Percentiles rank a stretch among this genome's conserved stretches.
phyloP scores from a whole-genome alignment of 2,329 filamentous ascomycete genomes.

The Neonectria neomacrospora region DNA sequence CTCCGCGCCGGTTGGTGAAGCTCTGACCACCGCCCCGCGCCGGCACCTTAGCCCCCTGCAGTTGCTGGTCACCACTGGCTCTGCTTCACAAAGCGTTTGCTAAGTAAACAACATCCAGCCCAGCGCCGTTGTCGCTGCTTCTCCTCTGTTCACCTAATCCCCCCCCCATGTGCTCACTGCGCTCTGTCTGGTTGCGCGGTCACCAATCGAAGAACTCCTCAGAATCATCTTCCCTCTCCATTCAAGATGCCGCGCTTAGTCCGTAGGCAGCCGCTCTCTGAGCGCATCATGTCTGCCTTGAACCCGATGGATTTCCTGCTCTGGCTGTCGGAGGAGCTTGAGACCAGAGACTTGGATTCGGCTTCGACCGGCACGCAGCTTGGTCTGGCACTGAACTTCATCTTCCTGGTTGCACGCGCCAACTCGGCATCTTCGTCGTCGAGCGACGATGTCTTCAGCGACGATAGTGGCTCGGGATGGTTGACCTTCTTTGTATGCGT shows the following conservation, averaged over 20 bases:
- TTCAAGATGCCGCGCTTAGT: constrained; percentile 78
- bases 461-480: constrained; percentile 74
- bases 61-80: constrained; percentile 35
- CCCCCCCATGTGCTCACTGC: constrained; percentile 10
- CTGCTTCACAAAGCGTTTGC: constrained; percentile 34
- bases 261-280: constrained; percentile 79
- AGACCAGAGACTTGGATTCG: constrained; percentile 91
- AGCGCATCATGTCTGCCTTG: constrained; percentile 83
- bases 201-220: constrained; percentile 6
- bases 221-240: constrained; percentile 3
- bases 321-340: constrained; percentile 92
- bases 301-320: constrained; percentile 91
- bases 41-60: constrained; percentile 32
- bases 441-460: constrained; percentile 87
- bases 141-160: constrained; percentile 4
- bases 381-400: constrained; percentile 79
- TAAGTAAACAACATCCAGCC: constrained; percentile 44
- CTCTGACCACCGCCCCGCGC: constrained; percentile 46
- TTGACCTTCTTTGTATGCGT: constrained; percentile 64
- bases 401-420: constrained; percentile 84
- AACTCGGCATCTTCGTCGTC: constrained; percentile 69
- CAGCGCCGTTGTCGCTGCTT: constrained; percentile 7
- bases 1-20: constrained; percentile 38
- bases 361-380: constrained; percentile 79
- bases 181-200: constrained; percentile 8